Evolutionary conservation across 768 basidiomycete genomes (phyloP), one percentile per base, ranked within the genome.

Genomic region (Cubamyces lactineus): DNA sequence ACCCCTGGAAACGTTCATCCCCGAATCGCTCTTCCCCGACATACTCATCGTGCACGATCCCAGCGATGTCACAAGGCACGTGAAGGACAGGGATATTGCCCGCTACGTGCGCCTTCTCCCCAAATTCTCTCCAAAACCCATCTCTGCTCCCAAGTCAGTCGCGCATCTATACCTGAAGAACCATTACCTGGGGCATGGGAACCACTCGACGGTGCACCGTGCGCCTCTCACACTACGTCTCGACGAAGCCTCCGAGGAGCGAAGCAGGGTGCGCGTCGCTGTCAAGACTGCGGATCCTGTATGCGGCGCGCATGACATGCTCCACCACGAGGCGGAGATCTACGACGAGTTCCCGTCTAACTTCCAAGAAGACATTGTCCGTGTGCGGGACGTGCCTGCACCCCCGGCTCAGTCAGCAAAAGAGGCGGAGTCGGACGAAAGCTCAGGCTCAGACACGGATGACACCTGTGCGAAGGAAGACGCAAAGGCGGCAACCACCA

Each of bases 191-290:
- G 85, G 83, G 7, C 0, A 6, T 0, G 85, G 86, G 0, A 66
- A 81, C 61, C 86, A 86, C 65, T 85, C 85, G 0, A 47, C 70
- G 23, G 81, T 84, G 0, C 81, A 82, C 64, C 65, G 74, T 38
- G 82, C 77, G 6, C 80, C 82, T 61, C 79, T 79, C 77, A 79
- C 80, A 43, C 61, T 86, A 3, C 84, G 84, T 4, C 53, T 48
- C 41, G 49, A 59, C 50, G 19, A 55, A 15, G n/a, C 43, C 57
- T 47, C 59, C 9, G 40, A 41, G 7, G 63, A 61, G n/a, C 59
- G 59, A 1, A 43, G 26, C 42, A 58, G 56, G 5, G 53, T 43
- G 48, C 43, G 54, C 68, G 70, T 72, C 38, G 66, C 66, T 1
- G 67, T 59, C 57, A 73, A 73, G 58, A 1, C 57, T 0, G 51